Evolutionary conservation across 495 filamentous ascomycete species (phyloP).

Genomic region (Clohesyomyces aquaticus): DNA sequence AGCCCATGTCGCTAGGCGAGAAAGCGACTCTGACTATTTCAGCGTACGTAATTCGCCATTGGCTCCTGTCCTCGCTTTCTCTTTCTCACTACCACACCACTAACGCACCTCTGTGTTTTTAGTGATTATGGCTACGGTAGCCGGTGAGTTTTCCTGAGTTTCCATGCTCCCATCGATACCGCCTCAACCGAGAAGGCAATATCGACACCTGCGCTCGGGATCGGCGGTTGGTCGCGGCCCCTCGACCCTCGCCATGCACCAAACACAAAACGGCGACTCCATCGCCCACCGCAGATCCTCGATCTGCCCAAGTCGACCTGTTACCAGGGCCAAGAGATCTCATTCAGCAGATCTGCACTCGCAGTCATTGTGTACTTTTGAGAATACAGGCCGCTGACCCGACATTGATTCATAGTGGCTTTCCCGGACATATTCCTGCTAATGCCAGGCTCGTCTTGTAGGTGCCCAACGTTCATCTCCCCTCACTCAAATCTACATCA

Average conservation of each 20-base stretch:
- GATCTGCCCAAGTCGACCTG: not conserved
- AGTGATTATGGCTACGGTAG: slow-evolving; percentile 41
- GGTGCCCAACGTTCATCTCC: slow-evolving; percentile 32
- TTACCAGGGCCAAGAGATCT: not conserved
- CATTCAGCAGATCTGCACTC: slow-evolving; percentile 1
- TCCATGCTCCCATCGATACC: not conserved
- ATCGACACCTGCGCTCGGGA: slow-evolving; percentile 10
- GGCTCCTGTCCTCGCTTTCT: not conserved
- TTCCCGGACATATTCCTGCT: slow-evolving; percentile 39
- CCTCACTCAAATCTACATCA: not conserved
- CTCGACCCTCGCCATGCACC: too few relatives aligned
- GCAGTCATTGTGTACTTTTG: not conserved
- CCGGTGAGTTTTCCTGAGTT: slow-evolving; percentile 31
- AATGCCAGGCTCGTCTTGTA: slow-evolving; percentile 42
- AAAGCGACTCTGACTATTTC: slow-evolving; percentile 40
- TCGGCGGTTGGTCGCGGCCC: slow-evolving; percentile 7
- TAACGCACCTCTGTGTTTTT: slow-evolving; percentile 9
- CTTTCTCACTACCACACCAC: not conserved
- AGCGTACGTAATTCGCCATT: slow-evolving; percentile 36
- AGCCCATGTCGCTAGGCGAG: slow-evolving; percentile 41
- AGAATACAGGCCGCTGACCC: slow-evolving; percentile 17
- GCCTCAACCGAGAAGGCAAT: not conserved
- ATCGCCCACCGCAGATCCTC: slow-evolving; percentile 10
- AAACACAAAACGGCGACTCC: not conserved
- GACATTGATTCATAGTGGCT: slow-evolving; percentile 32